These are phyloP conservation scores for Naganishia randhawae DNA, from an alignment of 768 basidiomycete genomes.

Conservation along the genomic window DNA sequence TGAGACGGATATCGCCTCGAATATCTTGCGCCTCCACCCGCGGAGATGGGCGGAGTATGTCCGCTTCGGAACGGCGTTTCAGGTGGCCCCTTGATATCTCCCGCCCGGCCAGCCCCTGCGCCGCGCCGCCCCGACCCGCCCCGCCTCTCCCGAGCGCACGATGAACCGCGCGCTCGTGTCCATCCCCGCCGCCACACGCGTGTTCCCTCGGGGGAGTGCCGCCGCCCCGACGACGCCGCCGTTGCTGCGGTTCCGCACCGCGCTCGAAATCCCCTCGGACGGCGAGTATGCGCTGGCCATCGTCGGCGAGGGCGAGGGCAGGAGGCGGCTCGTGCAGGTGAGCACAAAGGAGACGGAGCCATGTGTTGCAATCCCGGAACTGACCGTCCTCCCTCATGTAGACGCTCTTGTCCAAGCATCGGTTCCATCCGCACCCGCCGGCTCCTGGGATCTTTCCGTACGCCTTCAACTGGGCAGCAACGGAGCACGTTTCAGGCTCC, in stretches of 20 bases:
- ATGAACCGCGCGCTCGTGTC: conserved; percentile 15
- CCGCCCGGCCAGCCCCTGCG: too few relatives aligned
- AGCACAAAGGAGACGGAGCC: conserved; percentile 31
- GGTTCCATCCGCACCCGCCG: conserved; percentile 63
- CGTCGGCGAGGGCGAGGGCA: conserved; percentile 63
- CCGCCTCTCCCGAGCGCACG: too few relatives aligned
- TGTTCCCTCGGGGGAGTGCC: conserved; percentile 13
- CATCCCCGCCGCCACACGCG: not conserved
- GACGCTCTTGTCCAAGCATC: conserved; percentile 68
- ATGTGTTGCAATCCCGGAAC: too few relatives aligned
- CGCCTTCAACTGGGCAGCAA: conserved; percentile 52
- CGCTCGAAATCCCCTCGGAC: conserved; percentile 14
- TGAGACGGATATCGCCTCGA: not conserved
- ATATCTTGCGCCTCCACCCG: not conserved
- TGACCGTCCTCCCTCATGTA: too few relatives aligned
- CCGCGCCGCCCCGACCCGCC: too few relatives aligned
- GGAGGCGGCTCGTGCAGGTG: conserved; percentile 69
- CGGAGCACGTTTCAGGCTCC: conserved; percentile 31
- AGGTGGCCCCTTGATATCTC: not conserved
- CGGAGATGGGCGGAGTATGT: not conserved
- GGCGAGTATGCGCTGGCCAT: conserved; percentile 66
- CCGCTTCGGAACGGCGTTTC: conserved; percentile 4
- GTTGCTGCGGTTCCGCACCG: conserved; percentile 15
- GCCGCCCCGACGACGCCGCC: not conserved
- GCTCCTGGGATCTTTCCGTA: conserved; percentile 76